Conservation (phyloP, 257 asterid species). For the Marsdenia floribunda region DNA sequence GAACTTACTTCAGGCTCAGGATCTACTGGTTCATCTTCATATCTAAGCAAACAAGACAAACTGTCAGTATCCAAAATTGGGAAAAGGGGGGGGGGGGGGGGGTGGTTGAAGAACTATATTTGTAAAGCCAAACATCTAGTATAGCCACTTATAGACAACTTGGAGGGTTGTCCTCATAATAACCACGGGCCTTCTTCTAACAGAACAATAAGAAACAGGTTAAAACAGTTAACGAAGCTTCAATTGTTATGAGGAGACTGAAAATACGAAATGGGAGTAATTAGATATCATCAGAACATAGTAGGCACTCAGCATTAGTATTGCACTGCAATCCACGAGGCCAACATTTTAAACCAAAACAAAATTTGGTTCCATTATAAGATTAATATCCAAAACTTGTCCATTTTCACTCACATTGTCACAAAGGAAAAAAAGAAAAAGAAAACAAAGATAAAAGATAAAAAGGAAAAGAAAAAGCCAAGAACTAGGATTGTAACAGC, state of each 20-base stretch:
- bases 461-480: background rate
- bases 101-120: too few relatives aligned
- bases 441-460: too few relatives aligned
- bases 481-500: background rate
- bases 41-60: conserved; percentile 31
- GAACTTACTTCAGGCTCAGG: conserved; percentile 72
- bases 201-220: background rate
- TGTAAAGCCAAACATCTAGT: background rate
- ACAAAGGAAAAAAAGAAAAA: background rate
- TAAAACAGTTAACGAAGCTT: background rate
- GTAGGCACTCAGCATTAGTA: background rate
- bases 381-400: background rate
- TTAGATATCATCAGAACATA: background rate
- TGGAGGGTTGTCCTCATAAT: background rate
- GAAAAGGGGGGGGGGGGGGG: too few relatives aligned
- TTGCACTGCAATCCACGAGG: background rate
- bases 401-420: background rate
- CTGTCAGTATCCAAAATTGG: background rate
- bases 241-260: background rate
- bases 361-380: background rate
- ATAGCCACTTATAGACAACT: background rate
- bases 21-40: conserved; percentile 80
- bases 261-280: background rate
- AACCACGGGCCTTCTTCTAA: background rate
- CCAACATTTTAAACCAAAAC: background rate